Evolutionary conservation across 768 basidiomycete species (phyloP), one percentile per base, ranked within the genome.

Genomic region (Amanita jacksonii): DNA sequence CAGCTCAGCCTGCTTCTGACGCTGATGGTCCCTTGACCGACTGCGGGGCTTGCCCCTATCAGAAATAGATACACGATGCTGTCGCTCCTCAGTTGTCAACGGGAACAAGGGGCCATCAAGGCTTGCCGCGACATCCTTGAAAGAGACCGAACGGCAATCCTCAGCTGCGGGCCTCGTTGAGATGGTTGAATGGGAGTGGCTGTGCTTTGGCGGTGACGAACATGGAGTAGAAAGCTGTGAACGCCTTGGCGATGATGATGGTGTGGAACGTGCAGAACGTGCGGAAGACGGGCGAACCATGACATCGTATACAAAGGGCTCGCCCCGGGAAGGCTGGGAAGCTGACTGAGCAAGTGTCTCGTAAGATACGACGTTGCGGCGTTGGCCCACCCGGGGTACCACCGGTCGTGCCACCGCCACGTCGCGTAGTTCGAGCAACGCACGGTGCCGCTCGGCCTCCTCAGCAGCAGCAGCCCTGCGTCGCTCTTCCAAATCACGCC

Each of bases 31-130:
- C 56, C 50, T 24, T 57, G 53, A 24, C 39, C 37, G 24, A 56
- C 54, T 31, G 19, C 47, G 45, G 28, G 41, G 27, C 31, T 51
- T 34, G 45, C 49, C 51, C 13, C 47, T 30, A 33, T 49, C 40
- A 38, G 39, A 30, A 28, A 44, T 49, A 43, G 24, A 27, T 31
- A 38, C 19, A 31, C 41, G 38, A 10, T 23, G 41, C 31, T 41
- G 45, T 34, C 61, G 41, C 53, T 64, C 52, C 52, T 62, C 40
- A 27, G 55, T 45, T 23, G 72, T 66, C 4, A 56, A 48, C 1
- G 71, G 75, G 51, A 81, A 81, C 15, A 81, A 62, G 4, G 68
- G 63, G 4, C 79, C 79, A 32, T 72, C 65, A 74, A 81, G 79
- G 54, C 72, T 70, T 35, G 55, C 55, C 34, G 77, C 58, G 39